Base-by-base conservation (phyloP, 192 early-diverging fungal species). In the Coemansia sp. region DNA sequence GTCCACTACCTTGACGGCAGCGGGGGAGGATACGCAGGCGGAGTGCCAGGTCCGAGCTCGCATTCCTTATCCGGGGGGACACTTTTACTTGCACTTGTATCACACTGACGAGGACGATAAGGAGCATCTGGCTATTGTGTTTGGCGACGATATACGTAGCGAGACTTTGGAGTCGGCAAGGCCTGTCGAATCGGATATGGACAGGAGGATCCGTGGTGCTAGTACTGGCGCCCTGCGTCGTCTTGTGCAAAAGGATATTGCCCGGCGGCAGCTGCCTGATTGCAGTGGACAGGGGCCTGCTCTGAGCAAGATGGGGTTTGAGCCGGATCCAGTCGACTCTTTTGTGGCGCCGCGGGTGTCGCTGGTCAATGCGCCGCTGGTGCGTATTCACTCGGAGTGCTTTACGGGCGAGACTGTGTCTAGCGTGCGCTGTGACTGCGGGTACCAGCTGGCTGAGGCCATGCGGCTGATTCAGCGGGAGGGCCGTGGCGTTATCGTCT, bases 351-450 rank as follows among this genome's bases (percentile, higher is more conserved):
- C 70, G 13, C 80, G 75, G 5, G 57, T 83, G 49, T 69, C 80
- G 16, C 67, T 83, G 13, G 72, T 83, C 1, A 73, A 74, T 39
- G 75, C 68, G n/a, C 94, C 95, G 27, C 72, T 99, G 44, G 92
- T 91, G 12, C 89, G 97, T 24, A 95, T 99, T 50, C 97, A 99
- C 74, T 97, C 96, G 1, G 95, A 94, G 73, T 99, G 97, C 73
- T 97, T 96, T 68, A 99, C 97, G 0, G 96, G 97, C 52, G 97
- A 99, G 72, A 97, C 94, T 0, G 89, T 97, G 3, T 90, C 92
- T 24, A 94, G 92, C 11, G 88, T 88, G 63, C 88, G 97, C 11
- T 99, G 97, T 71, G 97, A 99, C 79, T 99, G 97, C 82, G 95
- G 92, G 15, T 95, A 95, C 69, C 96, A 98, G 74, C 84, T 98